Evolutionary conservation across 306 rosid species (phyloP), one percentile per base, ranked within the genome.

Genomic region (Rosa lucieae): DNA sequence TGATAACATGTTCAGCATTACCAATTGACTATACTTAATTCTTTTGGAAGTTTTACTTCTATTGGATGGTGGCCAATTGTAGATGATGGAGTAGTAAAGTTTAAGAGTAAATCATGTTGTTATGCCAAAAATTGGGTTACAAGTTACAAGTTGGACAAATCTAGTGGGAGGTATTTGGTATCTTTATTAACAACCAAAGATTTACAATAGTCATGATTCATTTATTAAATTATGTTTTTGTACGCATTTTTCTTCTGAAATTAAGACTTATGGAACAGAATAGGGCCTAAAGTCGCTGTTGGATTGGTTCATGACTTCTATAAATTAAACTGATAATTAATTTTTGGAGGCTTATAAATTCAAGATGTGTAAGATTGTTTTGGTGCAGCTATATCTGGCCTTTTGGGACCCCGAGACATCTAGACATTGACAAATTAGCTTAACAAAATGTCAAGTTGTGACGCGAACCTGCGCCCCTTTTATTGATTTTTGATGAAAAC

Each of bases 11-110:
- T 37, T 66, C 70, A 42, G 4, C 72, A 40, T 18, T 40, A 4
- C 72, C 17, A 40, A 20, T 40, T 40, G 49, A 40, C 72, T 10
- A 65, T 0, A 37, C 3, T 43, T 61, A 65, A 26, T 67, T 35
- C 63, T 56, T 20, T 56, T 20, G 5, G 76, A 15, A 6, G 23
- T 21, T 8, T 21, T 43, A 23, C 32, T 44, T 43, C n/a, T 44
- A 59, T 75, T 75, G 56, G 17, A 48, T 75, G 43, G 67, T 75
- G 32, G 70, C 43, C 29, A 63, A 11, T 42, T 59, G 56, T 26
- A 8, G 79, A 56, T 75, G 80, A 75, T 5, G 79, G 29, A 35
- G 78, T 49, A 70, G 73, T 81, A 61, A 37, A 48, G n/a, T 75
- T 76, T 47, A 81, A 76, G 84, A 1, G 23, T 13, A n/a, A 63